Conservation (phyloP, 164 flowering plant species). For the Umbilicus rupestris region DNA sequence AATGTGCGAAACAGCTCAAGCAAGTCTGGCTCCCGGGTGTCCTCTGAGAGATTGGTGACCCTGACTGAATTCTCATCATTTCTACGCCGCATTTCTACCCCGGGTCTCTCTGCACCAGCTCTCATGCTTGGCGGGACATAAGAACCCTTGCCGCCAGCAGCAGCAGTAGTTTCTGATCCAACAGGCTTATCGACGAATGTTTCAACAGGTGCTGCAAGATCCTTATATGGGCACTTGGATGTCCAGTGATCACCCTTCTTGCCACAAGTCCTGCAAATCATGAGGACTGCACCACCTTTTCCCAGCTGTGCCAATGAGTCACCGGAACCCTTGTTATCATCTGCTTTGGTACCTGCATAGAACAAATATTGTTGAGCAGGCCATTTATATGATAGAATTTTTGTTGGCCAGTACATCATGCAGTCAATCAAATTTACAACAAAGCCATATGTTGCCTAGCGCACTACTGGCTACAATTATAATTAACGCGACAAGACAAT, state of each 20-base stretch:
- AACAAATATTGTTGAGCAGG: background rate
- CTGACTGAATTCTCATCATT: constrained; percentile 46
- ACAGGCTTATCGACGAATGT: constrained; percentile 42
- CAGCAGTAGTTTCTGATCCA: constrained; percentile 24
- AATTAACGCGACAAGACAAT: too few relatives aligned
- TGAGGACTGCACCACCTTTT: constrained; percentile 68
- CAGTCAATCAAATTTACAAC: too few relatives aligned
- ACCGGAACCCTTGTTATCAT: constrained; percentile 46
- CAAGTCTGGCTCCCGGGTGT: constrained; percentile 38
- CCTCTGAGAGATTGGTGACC: constrained; percentile 42
- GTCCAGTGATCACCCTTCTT: constrained; percentile 89
- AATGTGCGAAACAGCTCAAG: constrained; percentile 42
- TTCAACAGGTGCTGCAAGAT: constrained; percentile 42
- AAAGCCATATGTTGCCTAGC: too few relatives aligned
- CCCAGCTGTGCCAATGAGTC: constrained; percentile 46
- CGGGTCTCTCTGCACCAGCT: constrained; percentile 19
- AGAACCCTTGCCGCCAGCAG: constrained; percentile 30
- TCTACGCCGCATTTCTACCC: constrained; percentile 21
- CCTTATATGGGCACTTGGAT: constrained; percentile 66
- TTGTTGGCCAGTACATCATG: background rate
- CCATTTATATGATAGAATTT: background rate
- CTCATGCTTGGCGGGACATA: constrained; percentile 45
- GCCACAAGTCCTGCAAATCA: constrained; percentile 76
- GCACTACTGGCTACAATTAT: too few relatives aligned
- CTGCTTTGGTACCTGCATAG: constrained; percentile 52